Evolutionary conservation across 495 filamentous ascomycete species (phyloP), one percentile per base, ranked within the genome.

Genomic region (Niebla homalea): DNA sequence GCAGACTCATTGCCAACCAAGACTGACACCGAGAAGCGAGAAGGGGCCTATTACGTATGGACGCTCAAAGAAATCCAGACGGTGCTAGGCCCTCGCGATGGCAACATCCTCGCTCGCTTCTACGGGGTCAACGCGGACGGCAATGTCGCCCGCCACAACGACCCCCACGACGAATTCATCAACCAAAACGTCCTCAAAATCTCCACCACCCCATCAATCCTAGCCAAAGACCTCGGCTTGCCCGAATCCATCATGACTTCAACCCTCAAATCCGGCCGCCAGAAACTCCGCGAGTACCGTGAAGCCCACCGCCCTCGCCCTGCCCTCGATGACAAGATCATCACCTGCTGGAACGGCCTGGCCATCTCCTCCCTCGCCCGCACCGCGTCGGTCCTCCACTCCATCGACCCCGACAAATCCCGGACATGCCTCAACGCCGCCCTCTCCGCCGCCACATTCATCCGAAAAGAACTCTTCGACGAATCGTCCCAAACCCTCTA

Each of bases 31-130:
- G 86, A 94, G 48, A 93, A 89, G 71, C 78, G 86, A 19, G 90
- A 97, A 63, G 92, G 92, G 18, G 92, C 92, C 2, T 97, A 87
- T 59, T 97, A 98, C 60, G 78, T 94, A 18, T 98, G 90, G 89
- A 94, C 89, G 0, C 69, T 84, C 48, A 83, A 87, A 56, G 90
- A 97, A 56, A 82, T 96, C 55, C 82, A 87, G 32, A 74, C 78
- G 45, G 76, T 94, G 4, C 77, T 96, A 2, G 81, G 79, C 4
- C 66, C 78, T 20, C 77, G 82, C 21, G 82, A 83, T 51, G 81
- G 77, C 21, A 74, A 79, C 4, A 77, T 96, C 26, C 83, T 84
- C 50, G 87, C 87, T 20, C 79, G 78, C 18, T 89, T 94, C 63
- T 97, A 83, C 77, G 83, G 85, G 55, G 85, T 96, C 16, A 74